phyloP scores from a whole-genome alignment of 208 protist genomes.

The Wallacemonas sp. region DNA sequence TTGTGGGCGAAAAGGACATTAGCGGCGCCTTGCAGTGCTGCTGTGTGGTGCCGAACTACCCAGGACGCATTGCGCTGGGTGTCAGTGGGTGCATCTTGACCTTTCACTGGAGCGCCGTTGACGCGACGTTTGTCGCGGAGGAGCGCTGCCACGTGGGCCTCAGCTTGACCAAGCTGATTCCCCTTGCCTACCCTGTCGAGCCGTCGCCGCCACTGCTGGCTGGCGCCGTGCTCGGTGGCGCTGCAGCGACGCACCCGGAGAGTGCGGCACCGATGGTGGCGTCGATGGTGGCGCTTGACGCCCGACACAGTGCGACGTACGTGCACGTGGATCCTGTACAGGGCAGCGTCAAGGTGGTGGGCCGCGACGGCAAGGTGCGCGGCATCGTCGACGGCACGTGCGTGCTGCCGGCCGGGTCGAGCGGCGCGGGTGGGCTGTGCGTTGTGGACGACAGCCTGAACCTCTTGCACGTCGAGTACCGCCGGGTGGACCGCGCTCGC shows the following conservation, averaged over 20 bases:
- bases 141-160: slow-evolving; percentile 64
- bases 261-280: not conserved
- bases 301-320: slow-evolving; percentile 65
- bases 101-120: slow-evolving; percentile 65
- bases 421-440: slow-evolving; percentile 28
- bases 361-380: slow-evolving; percentile 51
- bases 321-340: slow-evolving; percentile 70
- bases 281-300: slow-evolving; percentile 66
- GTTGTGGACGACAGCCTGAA: slow-evolving; percentile 79
- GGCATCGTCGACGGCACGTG: slow-evolving; percentile 66
- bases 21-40: slow-evolving; percentile 79
- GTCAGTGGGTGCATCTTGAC: slow-evolving; percentile 74
- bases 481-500: slow-evolving; percentile 11
- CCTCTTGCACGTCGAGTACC: slow-evolving; percentile 46
- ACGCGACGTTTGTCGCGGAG: slow-evolving; percentile 72
- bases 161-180: slow-evolving; percentile 62
- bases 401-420: not conserved
- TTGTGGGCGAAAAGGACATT: slow-evolving; percentile 59
- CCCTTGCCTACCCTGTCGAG: slow-evolving; percentile 24
- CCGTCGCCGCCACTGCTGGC: not conserved
- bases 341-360: slow-evolving; percentile 58
- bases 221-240: not conserved
- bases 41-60: slow-evolving; percentile 66
- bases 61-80: slow-evolving; percentile 70
- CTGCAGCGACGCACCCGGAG: not conserved